Evolutionary conservation across 2,329 filamentous ascomycete genomes (phyloP), one percentile per base, ranked within the genome.

Genomic region (Xylariaceae sp.): DNA sequence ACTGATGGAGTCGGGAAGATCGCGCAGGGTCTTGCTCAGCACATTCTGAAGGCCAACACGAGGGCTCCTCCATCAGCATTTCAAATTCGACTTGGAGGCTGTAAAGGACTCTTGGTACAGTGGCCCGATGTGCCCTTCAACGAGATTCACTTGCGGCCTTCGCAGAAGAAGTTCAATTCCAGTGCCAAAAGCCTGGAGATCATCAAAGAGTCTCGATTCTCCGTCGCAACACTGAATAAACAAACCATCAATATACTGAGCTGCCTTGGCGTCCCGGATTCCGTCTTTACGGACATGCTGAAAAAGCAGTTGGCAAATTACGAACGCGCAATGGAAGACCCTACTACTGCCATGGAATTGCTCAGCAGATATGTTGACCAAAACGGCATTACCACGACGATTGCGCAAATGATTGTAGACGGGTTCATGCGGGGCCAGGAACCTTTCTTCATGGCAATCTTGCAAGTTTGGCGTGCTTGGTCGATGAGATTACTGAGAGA

Each of bases 1-100:
- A 95, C 90, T 0, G 95, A 99, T 67, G 95, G 95, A 0, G 90
- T 98, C 2, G 95, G 95, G 1, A 96, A 91, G 69, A 91, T 99
- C n/a, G 97, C 93, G 0, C 75, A 74, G 0, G 87, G 90, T 56
- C 77, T 96, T 20, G 90, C 92, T 0, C 77, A 85, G 23, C 77
- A 83, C 14, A 89, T 95, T 61, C 83, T 96, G 58, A 81, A 81
- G 0, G 70, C 92, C 26, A 75, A 79, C 19, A 79, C 80, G 12
- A 73, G 81, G 1, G 74, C 79, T 1, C 76, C 84, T 4, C 93
- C 95, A 0, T 96, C 92, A 0, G 89, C 90, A 0, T 93, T 90
- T 63, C 95, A 99, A 66, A 96, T 98, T 67, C 89, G 95, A 7
- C 85, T 97, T 66, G 93, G 91, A 7, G 95, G 95, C 1, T 93